Percentiles rank a stretch among this genome's conserved stretches.
Evolutionary conservation across 2,329 filamentous ascomycete genomes (phyloP).

Genomic region (Chaetomium olivaceum): DNA sequence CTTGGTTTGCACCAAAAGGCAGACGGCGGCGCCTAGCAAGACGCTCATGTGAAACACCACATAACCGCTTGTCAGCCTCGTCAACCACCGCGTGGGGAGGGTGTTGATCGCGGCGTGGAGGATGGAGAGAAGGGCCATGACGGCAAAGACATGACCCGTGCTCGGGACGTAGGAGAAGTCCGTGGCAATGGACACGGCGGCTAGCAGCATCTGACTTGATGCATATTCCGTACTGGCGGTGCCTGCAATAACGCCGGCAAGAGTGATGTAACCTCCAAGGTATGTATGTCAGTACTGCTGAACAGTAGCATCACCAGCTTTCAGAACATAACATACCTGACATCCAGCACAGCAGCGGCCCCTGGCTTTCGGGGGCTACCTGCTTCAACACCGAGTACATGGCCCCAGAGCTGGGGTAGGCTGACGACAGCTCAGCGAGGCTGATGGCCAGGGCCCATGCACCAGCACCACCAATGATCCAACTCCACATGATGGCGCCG

Average conservation of each 20-base stretch:
- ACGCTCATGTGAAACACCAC: constrained; percentile 58
- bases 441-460: constrained; percentile 55
- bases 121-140: constrained; percentile 56
- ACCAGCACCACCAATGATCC: constrained; percentile 55
- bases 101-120: constrained; percentile 56
- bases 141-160: constrained; percentile 49
- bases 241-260: constrained; percentile 55
- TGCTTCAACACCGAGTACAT: constrained; percentile 55
- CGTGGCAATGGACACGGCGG: constrained; percentile 53
- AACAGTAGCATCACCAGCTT: too few relatives aligned
- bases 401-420: constrained; percentile 51
- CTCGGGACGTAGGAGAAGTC: constrained; percentile 51
- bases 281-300: constrained; percentile 14
- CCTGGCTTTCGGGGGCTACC: constrained; percentile 48
- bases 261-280: constrained; percentile 50
- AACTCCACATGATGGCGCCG: constrained; percentile 57
- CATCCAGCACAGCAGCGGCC: constrained; percentile 51
- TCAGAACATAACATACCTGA: constrained; percentile 25
- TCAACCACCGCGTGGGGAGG: constrained; percentile 58
- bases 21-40: constrained; percentile 52
- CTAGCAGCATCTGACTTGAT: constrained; percentile 56
- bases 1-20: constrained; percentile 51
- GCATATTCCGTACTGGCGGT: constrained; percentile 60
- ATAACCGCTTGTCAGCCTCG: constrained; percentile 58
- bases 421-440: constrained; percentile 56